These are phyloP conservation scores for Arabidopsis hybrid DNA, from an alignment of 441 rosid species.

Conservation along the genomic window DNA sequence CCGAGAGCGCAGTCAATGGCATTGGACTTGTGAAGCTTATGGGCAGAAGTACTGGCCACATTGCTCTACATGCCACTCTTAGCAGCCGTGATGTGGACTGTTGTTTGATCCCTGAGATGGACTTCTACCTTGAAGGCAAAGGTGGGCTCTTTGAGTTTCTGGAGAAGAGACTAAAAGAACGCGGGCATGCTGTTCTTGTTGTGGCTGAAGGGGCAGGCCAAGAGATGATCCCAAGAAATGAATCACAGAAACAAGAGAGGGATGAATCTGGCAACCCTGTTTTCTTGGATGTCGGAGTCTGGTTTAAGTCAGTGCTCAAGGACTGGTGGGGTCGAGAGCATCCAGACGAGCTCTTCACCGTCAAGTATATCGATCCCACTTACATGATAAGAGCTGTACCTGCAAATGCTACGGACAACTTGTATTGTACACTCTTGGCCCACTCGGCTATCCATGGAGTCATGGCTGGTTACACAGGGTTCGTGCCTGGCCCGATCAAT, in stretches of 20 bases:
- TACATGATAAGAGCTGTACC: conserved; percentile 95
- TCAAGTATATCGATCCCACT: conserved; percentile 90
- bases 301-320: conserved; percentile 80
- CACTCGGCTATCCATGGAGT: conserved; percentile 92
- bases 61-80: conserved; percentile 81
- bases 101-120: conserved; percentile 79
- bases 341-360: conserved; percentile 69
- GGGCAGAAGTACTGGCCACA: conserved; percentile 96
- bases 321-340: conserved; percentile 80
- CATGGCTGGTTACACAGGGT: conserved; percentile 89
- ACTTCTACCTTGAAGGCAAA: conserved; percentile 72
- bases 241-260: conserved; percentile 67
- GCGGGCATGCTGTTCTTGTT: conserved; percentile 78
- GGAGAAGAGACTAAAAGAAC: conserved; percentile 52
- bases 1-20: conserved; percentile 88
- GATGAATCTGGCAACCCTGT: conserved; percentile 85
- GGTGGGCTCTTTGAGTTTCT: conserved; percentile 85
- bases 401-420: conserved; percentile 79
- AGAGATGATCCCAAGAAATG: conserved; percentile 72
- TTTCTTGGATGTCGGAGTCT: conserved; percentile 80
- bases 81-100: conserved; percentile 96
- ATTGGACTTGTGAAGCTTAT: conserved; percentile 89
- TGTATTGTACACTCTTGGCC: conserved; percentile 86
- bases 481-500: conserved; percentile 82
- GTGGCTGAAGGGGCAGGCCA: conserved; percentile 96